These are phyloP conservation scores for Paramyrothecium roridum DNA, from an alignment of 2,329 filamentous ascomycete genomes.

Conservation along the genomic window DNA sequence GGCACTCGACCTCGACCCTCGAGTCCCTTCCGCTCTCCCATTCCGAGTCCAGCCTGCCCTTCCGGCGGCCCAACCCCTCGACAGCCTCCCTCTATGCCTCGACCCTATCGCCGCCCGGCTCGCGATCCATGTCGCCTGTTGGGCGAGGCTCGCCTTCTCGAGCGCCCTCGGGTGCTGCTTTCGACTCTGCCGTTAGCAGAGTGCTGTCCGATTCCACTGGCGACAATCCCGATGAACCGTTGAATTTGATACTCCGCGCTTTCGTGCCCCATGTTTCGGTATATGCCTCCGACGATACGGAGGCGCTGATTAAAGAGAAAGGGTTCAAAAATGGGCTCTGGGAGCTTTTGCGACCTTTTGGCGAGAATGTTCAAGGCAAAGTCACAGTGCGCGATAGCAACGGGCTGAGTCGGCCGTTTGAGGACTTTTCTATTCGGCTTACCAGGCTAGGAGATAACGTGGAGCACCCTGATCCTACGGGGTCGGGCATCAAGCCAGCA, in stretches of 20 bases:
- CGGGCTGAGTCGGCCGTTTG: conserved; percentile 76
- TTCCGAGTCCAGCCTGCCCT: conserved; percentile 52
- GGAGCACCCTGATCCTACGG: conserved; percentile 44
- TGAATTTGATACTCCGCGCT: conserved; percentile 71
- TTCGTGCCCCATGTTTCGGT: conserved; percentile 89
- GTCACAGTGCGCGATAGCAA: conserved; percentile 88
- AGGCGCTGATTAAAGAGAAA: conserved; percentile 76
- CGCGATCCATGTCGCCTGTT: conserved; percentile 65
- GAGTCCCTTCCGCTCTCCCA: conserved; percentile 42
- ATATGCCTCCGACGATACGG: conserved; percentile 81
- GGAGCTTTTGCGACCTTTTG: conserved; percentile 86
- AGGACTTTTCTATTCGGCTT: conserved; percentile 89
- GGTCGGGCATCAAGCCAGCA: conserved; percentile 21
- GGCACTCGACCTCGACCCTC: conserved; percentile 53
- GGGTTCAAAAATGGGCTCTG: conserved; percentile 80
- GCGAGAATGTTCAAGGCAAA: conserved; percentile 82
- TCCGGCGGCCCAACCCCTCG: conserved; percentile 53
- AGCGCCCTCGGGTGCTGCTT: conserved; percentile 56
- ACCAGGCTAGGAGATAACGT: conserved; percentile 63
- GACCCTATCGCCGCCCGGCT: conserved; percentile 64
- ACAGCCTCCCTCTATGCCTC: conserved; percentile 62
- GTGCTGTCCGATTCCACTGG: conserved; percentile 40
- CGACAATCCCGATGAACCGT: conserved; percentile 49
- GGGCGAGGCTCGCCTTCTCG: conserved; percentile 57
- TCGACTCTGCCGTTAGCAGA: conserved; percentile 42